Percentiles rank a stretch among this genome's conserved stretches.
These are phyloP conservation scores for Hamamelis virginiana DNA, from an alignment of 164 flowering plant species.

Conservation along the genomic window DNA sequence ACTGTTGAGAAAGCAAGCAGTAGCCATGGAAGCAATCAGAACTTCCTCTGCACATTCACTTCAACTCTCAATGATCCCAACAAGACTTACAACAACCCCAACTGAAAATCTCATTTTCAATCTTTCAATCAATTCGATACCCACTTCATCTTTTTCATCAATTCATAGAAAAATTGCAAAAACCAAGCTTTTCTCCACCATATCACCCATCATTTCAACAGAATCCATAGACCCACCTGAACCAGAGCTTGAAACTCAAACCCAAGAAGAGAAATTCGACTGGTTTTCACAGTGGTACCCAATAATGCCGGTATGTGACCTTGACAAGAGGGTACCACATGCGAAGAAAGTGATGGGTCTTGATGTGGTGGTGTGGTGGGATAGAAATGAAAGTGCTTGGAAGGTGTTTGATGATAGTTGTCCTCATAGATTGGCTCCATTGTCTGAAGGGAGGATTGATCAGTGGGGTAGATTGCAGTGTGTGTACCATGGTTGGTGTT, in stretches of 20 bases:
- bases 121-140: constrained; percentile 13
- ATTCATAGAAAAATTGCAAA: constrained; percentile 12
- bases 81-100: constrained; percentile 7
- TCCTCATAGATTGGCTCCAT: constrained; percentile 93
- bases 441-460: constrained; percentile 91
- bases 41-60: constrained; percentile 22
- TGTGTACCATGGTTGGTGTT: constrained; percentile 98
- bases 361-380: constrained; percentile 97
- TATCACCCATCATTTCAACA: constrained; percentile 31
- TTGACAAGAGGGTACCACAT: constrained; percentile 83
- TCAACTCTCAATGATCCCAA: constrained; percentile 17
- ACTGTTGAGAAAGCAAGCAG: background rate
- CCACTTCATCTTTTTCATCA: constrained; percentile 22
- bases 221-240: constrained; percentile 29
- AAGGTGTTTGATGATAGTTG: constrained; percentile 83
- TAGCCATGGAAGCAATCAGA: constrained; percentile 43
- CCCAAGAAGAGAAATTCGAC: constrained; percentile 51
- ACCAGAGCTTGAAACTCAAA: constrained; percentile 28
- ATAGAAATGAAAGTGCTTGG: constrained; percentile 68
- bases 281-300: constrained; percentile 90
- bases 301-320: constrained; percentile 67
- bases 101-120: constrained; percentile 21
- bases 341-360: constrained; percentile 77
- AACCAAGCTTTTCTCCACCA: constrained; percentile 33
- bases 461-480: constrained; percentile 92